Conservation (phyloP, 1,139 yeast species). For the Pichia sp. region DNA sequence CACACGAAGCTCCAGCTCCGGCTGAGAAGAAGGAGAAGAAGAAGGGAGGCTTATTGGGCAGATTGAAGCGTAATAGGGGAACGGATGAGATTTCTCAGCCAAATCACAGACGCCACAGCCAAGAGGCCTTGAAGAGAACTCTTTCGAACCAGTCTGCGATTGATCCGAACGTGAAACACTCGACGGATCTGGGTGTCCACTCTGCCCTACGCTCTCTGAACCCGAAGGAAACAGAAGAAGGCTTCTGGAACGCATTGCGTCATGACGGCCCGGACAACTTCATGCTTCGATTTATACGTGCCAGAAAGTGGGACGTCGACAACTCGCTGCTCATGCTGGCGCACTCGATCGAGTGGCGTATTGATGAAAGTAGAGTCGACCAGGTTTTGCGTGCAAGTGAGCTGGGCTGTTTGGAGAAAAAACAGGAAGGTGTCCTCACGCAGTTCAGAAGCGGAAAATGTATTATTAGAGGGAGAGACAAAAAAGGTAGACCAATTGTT, state of each 20-base stretch:
- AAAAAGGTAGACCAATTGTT: constrained; percentile 62
- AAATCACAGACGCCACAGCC: background rate
- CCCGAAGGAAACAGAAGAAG: constrained; percentile 41
- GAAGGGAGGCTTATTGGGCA: constrained; percentile 29
- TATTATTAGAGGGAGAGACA: constrained; percentile 61
- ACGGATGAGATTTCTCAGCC: constrained; percentile 6
- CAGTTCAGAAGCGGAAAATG: constrained; percentile 58
- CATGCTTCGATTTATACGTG: constrained; percentile 61
- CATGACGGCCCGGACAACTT: constrained; percentile 70
- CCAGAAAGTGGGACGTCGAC: constrained; percentile 68
- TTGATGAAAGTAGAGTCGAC: constrained; percentile 53
- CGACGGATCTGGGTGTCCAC: constrained; percentile 28
- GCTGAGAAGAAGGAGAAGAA: constrained; percentile 24
- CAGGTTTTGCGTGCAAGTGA: constrained; percentile 59
- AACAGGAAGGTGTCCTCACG: constrained; percentile 44
- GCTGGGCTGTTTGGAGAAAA: constrained; percentile 33
- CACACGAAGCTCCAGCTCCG: background rate
- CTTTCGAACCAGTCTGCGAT: constrained; percentile 22
- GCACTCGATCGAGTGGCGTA: constrained; percentile 66
- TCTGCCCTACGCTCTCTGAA: constrained; percentile 36
- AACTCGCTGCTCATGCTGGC: constrained; percentile 62
- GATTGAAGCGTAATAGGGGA: constrained; percentile 20
- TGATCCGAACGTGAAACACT: constrained; percentile 29
- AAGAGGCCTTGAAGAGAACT: constrained; percentile 16
- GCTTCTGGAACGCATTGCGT: constrained; percentile 56